Conservation (phyloP, 2,329 filamentous ascomycete genomes). For the Colletotrichum aenigma region DNA sequence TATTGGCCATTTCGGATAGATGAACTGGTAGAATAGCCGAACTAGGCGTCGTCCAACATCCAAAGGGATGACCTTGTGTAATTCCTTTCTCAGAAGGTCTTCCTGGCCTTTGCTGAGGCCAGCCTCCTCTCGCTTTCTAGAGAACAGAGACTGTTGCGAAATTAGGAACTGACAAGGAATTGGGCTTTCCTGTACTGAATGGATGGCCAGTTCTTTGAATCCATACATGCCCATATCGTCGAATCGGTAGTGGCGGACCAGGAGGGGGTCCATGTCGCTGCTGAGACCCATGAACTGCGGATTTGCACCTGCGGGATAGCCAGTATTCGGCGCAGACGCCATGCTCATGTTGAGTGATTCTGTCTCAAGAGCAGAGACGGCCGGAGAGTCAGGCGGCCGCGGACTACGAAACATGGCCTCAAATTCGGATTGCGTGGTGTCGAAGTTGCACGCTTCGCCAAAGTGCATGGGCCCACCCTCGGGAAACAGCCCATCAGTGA, state of each 20-base stretch:
- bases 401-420: constrained; percentile 14
- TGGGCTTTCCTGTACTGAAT: constrained; percentile 13
- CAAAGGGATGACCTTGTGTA: neutral
- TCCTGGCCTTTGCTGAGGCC: neutral
- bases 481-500: neutral
- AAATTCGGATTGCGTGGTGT: constrained; percentile 4
- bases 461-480: neutral
- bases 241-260: constrained; percentile 15
- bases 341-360: neutral
- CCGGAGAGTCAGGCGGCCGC: neutral
- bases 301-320: neutral
- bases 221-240: constrained; percentile 19
- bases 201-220: constrained; percentile 25
- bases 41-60: neutral
- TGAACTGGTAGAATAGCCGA: neutral
- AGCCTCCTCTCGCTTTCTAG: constrained; percentile 17
- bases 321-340: neutral
- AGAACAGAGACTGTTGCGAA: constrained; percentile 16
- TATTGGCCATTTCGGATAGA: neutral
- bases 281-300: constrained; percentile 6
- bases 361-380: neutral
- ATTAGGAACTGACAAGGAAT: constrained; percentile 21
- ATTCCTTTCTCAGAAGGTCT: neutral
- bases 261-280: constrained; percentile 23
- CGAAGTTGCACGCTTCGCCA: constrained; percentile 3